These are phyloP conservation scores for Pseudomonodictys pantanalensis DNA, from an alignment of 495 filamentous ascomycete genomes.

Conservation along the genomic window DNA sequence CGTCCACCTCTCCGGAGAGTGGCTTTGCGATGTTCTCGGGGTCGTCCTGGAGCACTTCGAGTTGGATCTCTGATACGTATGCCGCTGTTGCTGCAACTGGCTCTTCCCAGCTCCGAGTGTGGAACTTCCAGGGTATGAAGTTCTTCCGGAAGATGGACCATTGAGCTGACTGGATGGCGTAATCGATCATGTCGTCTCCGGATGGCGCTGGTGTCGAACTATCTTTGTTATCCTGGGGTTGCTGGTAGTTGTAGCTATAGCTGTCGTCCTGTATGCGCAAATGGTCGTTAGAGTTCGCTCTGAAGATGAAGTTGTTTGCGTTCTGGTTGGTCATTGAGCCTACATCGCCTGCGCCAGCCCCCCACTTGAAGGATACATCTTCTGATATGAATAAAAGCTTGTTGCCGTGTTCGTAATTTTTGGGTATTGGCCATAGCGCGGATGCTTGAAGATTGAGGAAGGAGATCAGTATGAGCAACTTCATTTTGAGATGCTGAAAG, in stretches of 20 bases:
- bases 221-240: neutral
- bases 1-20: conserved; percentile 61
- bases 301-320: neutral
- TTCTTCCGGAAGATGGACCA: conserved; percentile 57
- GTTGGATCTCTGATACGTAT: conserved; percentile 54
- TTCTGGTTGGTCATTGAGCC: conserved; percentile 7
- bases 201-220: neutral
- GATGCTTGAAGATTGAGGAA: conserved; percentile 35
- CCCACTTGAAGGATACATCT: conserved; percentile 46
- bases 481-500: conserved; percentile 19
- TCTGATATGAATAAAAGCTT: conserved; percentile 56
- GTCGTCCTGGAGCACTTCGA: conserved; percentile 58
- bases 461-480: conserved; percentile 38
- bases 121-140: conserved; percentile 75
- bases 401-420: conserved; percentile 50
- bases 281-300: neutral
- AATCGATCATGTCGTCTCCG: conserved; percentile 39
- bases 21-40: conserved; percentile 55
- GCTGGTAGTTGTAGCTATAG: neutral
- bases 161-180: conserved; percentile 47
- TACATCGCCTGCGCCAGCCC: conserved; percentile 51
- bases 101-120: conserved; percentile 58
- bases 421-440: conserved; percentile 62
- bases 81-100: conserved; percentile 47
- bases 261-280: conserved; percentile 2